Percentiles rank a stretch among this genome's conserved stretches.
Conservation (phyloP, 2,329 filamentous ascomycete species). For the Cucurbitaria berberidis region DNA sequence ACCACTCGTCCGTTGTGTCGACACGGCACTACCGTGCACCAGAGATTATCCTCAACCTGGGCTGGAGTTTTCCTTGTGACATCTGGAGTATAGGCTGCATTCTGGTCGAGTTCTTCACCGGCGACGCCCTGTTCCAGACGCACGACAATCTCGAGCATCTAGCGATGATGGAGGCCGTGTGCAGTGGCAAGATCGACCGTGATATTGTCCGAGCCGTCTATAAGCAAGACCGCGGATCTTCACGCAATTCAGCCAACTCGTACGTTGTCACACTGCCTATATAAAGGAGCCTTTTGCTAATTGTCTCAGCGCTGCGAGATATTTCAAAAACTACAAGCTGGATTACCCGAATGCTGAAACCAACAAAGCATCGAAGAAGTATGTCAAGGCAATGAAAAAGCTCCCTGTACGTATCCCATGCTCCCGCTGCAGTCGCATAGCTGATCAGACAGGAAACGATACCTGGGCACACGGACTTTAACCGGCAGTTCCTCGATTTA, state of each 20-base stretch:
- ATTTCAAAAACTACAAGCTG: conserved; percentile 63
- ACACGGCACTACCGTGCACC: conserved; percentile 71
- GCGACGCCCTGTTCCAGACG: conserved; percentile 71
- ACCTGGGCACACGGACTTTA: conserved; percentile 64
- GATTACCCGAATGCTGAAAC: conserved; percentile 70
- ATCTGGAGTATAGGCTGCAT: conserved; percentile 75
- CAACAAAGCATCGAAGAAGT: conserved; percentile 67
- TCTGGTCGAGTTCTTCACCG: conserved; percentile 71
- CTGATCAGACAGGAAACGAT: conserved; percentile 63
- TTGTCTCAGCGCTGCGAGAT: conserved; percentile 47
- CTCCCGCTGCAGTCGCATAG: background rate
- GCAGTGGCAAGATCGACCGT: conserved; percentile 61
- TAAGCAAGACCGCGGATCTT: conserved; percentile 54
- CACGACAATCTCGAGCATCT: conserved; percentile 72
- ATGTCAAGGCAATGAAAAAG: conserved; percentile 72
- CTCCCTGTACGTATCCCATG: conserved; percentile 56
- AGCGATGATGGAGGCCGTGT: conserved; percentile 72
- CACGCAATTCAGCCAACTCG: conserved; percentile 62
- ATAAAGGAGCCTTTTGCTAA: conserved; percentile 36
- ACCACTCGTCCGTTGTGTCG: conserved; percentile 71
- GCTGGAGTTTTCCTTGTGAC: conserved; percentile 72
- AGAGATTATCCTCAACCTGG: conserved; percentile 71
- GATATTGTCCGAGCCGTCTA: conserved; percentile 62
- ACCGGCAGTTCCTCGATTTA: conserved; percentile 67
- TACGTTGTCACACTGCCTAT: conserved; percentile 46